Evolutionary conservation across 768 basidiomycete genomes (phyloP), one percentile per base, ranked within the genome.

Genomic region (Dacryopinax spathularia): DNA sequence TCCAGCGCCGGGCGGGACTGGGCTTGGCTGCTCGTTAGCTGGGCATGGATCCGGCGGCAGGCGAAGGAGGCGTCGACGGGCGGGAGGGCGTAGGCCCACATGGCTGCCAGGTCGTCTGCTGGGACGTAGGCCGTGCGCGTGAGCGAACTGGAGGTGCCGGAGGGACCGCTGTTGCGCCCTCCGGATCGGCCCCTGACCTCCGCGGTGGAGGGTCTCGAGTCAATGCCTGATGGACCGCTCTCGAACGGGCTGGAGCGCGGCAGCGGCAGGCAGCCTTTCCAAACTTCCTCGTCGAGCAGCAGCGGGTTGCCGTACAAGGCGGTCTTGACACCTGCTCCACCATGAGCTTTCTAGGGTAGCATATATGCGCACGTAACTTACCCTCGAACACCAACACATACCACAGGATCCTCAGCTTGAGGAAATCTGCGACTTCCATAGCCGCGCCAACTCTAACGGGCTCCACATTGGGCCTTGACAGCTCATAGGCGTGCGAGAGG

Each of bases 391-490:
- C 82, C 66, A 91, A 83, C 6, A 88, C 84, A 69, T 92, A 95
- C 89, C 91, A 95, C 72, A 91, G 94, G 33, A 94, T 79, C 33
- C 92, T 80, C 1, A 89, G 85, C 34, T 89, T 83, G 34, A 88
- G 77, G 48, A 75, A 75, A 6, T 78, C 72, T 34, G 85, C 82
- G 61, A 87, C 82, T 60, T 85, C 84, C 34, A 80, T 77, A 1
- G 77, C 79, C 41, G 77, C 75, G 22, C 80, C 80, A 56, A 77
- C 80, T 62, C 79, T 76, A 22, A 82, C 73, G 15, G 80, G 78
- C 0, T 79, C 75, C 34, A 65, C 71, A 1, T 77, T 73, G 2
- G 80, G 73, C 33, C 81, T 83, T 69, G 89, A 93, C 6, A 94
- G 77, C 0, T 84, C 80, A 70, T 85, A 84, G 25, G 87, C 84